Base-by-base conservation (phyloP, 2,329 filamentous ascomycete genomes). In the Diaporthe vexans region DNA sequence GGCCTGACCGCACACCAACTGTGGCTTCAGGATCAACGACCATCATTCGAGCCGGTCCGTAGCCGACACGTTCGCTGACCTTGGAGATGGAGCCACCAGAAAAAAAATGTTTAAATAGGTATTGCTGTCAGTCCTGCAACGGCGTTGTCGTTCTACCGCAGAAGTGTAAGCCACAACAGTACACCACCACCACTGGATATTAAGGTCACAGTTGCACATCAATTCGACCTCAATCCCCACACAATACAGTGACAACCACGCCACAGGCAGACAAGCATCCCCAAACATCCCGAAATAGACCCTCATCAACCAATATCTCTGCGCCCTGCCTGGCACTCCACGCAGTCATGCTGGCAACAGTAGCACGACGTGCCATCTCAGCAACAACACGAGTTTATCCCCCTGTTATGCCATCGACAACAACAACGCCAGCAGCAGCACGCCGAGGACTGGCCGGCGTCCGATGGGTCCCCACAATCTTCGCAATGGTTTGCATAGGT, bases 401-500 rank as follows among this genome's bases (percentile, higher is more conserved):
- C 3, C 67, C 71, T 11, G 65, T 75, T 26, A 69, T 73, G 69
- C 67, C 74, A 37, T 57, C 63, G 51, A 46, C 67, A 13, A 3
- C 71, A 51, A 2, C 71, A 51, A 24, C 74, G 13, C 33, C 40
- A 33, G 35, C 69, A 33, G 54, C 51, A 51, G 43, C 58, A 13
- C 74, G 58, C 29, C 58, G 71, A 37, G 67, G 71, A 24, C 52
- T 75, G 3, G 58, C 58, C 11, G 69, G 29, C 17, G 56, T 74
- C 17, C 61, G 71, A 68, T 75, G 71, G 75, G 73, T 75, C 0
- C 73, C 75, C 26, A 72, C 75, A 37, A 59, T 76, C 21, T 73
- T 75, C 43, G 73, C 73, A 67, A 65, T 76, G 61, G 73, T 73
- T 33, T 57, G 70, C 73, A 73, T 76, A 76, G 75, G 75, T 76